Evolutionary conservation across 352 stramenopile genomes (phyloP), one percentile per base, ranked within the genome.

Genomic region (Pythium angustatum): DNA sequence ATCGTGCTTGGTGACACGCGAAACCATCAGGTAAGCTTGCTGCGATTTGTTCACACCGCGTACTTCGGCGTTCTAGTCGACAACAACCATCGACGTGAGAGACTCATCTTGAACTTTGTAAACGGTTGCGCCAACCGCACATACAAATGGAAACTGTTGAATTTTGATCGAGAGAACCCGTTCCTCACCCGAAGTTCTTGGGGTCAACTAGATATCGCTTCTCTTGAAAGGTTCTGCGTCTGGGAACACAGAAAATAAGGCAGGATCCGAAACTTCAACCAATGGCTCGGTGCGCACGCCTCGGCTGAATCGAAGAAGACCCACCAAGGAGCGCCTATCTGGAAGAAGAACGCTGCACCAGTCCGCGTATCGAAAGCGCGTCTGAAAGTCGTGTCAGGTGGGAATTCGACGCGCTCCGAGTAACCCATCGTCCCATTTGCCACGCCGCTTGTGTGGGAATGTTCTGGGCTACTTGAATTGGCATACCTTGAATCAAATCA

Each of bases 401-500:
- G 36, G 48, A 65, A 65, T 3, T 58, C 14, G 9, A 65, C 26
- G 15, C 11, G 27, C 7, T 56, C 24, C 4, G 56, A 27, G 7
- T 21, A 5, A 22, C 57, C 57, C 57, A 64, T 64, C 1, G 57
- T 56, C n/a, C 57, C 57, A 22, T 64, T 64, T 12, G 57, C 57
- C 26, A 64, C 57, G 21, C 57, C 57, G n/a, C n/a, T n/a, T n/a
- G n/a, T n/a, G n/a, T n/a, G n/a, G n/a, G 24, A 6, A 58, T 22
- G 49, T 66, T 66, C 28, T 66, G 58, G 21, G 47, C 58, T 24
- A 58, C 58, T 21, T 66, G 59, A n/a, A 66, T 66, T 21, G 59
- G 59, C 59, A 66, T 66, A 1, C 48, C 59, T 3, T 12, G 47
- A 34, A 59, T 53, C 1, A 66, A 12, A 45, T 66, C 49, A 2